A percentile compares a stretch with the other conserved stretches of the same genome.
phyloP scores from a whole-genome alignment of 2,329 filamentous ascomycete species.

The Lachnellula willkommii region DNA sequence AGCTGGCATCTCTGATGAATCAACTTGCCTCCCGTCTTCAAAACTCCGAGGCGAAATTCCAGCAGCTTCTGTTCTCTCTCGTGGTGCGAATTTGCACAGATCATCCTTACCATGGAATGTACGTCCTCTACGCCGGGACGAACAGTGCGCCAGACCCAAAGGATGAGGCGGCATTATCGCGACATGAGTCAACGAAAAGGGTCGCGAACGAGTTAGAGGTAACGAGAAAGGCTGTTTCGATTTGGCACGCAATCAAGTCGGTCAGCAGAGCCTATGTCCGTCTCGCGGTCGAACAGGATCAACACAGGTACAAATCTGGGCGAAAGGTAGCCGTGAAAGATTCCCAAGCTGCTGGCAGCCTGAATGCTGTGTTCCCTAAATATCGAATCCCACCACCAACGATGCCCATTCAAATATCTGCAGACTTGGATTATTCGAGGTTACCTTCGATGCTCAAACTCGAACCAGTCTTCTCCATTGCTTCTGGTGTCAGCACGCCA shows the following conservation, averaged over 20 bases:
- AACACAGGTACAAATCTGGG: constrained; percentile 61
- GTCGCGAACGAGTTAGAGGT: constrained; percentile 55
- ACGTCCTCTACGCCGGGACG: constrained; percentile 84
- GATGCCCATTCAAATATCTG: constrained; percentile 71
- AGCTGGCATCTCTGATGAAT: constrained; percentile 91
- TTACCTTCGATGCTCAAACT: constrained; percentile 72
- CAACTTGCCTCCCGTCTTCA: constrained; percentile 92
- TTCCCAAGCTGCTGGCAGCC: constrained; percentile 54
- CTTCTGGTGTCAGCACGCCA: constrained; percentile 83
- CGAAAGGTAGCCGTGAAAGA: constrained; percentile 60
- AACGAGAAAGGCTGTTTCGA: constrained; percentile 45
- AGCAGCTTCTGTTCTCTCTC: constrained; percentile 65
- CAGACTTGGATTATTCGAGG: constrained; percentile 67
- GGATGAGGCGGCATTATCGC: constrained; percentile 68
- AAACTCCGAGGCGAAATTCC: constrained; percentile 64
- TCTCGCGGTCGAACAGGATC: constrained; percentile 60
- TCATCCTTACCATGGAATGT: constrained; percentile 95
- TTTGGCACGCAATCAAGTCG: constrained; percentile 68
- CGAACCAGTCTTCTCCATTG: constrained; percentile 73
- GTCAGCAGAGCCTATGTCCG: constrained; percentile 63
- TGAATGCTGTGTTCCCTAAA: constrained; percentile 58
- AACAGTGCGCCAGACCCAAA: constrained; percentile 63
- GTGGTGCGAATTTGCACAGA: constrained; percentile 82
- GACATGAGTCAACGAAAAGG: constrained; percentile 65
- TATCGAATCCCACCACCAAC: constrained; percentile 82